phyloP scores from a whole-genome alignment of 2,329 filamentous ascomycete genomes.

The Xylaria sp. region DNA sequence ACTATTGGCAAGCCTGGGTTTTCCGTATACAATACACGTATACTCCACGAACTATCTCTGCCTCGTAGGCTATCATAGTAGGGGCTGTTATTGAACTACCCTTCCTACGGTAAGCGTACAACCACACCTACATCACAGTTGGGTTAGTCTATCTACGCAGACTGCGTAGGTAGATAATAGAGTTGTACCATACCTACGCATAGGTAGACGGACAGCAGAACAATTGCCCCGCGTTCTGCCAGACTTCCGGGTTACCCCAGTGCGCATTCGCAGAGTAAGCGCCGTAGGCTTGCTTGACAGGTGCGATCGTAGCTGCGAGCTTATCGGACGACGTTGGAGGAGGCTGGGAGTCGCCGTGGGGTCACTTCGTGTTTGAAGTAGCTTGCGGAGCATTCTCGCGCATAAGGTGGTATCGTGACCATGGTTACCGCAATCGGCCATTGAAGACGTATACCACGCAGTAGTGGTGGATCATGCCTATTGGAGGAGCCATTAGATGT shows the following conservation, averaged over 20 bases:
- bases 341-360: constrained; percentile 28
- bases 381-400: constrained; percentile 15
- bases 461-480: background rate
- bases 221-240: constrained; percentile 18
- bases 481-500: background rate
- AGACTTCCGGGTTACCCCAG: constrained; percentile 24
- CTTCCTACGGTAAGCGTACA: background rate
- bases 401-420: constrained; percentile 27
- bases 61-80: background rate
- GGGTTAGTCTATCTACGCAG: background rate
- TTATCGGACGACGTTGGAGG: constrained; percentile 17
- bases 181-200: too few relatives aligned
- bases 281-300: constrained; percentile 6
- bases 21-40: too few relatives aligned
- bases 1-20: background rate
- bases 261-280: constrained; percentile 18
- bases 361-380: constrained; percentile 26
- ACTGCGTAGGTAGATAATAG: too few relatives aligned
- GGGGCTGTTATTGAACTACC: background rate
- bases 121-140: background rate
- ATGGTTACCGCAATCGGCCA: constrained; percentile 2
- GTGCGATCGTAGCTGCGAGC: constrained; percentile 21
- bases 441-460: background rate
- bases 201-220: background rate
- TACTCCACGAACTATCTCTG: background rate